Base-by-base conservation (phyloP, 345 rosid genomes). In the Pistacia integerrima region DNA sequence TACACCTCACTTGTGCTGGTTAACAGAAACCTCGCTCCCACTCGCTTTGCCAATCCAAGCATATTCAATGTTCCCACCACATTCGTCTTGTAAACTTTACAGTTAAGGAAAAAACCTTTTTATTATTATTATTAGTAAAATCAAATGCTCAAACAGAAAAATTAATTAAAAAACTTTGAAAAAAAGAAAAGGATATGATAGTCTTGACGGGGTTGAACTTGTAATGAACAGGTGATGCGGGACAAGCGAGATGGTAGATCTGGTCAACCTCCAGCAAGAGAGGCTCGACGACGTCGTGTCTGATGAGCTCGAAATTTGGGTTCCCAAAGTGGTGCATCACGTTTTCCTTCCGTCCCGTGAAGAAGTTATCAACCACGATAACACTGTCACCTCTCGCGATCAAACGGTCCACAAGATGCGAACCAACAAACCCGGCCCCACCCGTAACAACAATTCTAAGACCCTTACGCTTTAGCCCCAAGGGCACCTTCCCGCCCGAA, bases 341-440 rank as follows among this genome's bases (percentile, higher is more conserved):
- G 86, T 95, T 95, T 79, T 95, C 97, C 67, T 95, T 95, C 73
- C 94, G 78, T 2, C 99, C 99, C 0, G 99, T 96, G 90, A 96
- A 96, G 92, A 96, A 93, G 62, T 96, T 96, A n/a, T 96, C 99
- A 1, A 96, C 97, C 18, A 96, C 99, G 76, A 93, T 93, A 85
- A 96, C 99, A 82, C 84, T 93, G 80, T 96, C 99, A 5, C 99
- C 99, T 79, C 99, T 81, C 12, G 85, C 93, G 0, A 96, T 92
- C 84, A 96, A 77, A 13, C 99, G 87, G 92, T 96, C 99, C 60
- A 96, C 99, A 8, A 96, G 89, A 75, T 96, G 99, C 0, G 99
- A 96, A 52, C 99, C 99, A 0, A 96, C 99, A 84, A 96, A 96
- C 33, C 99, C 99, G n/a, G 99, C 99, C 4, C 99, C 99, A 11